phyloP scores from a whole-genome alignment of 2,329 filamentous ascomycete species.

The Stenocarpella maydis region DNA sequence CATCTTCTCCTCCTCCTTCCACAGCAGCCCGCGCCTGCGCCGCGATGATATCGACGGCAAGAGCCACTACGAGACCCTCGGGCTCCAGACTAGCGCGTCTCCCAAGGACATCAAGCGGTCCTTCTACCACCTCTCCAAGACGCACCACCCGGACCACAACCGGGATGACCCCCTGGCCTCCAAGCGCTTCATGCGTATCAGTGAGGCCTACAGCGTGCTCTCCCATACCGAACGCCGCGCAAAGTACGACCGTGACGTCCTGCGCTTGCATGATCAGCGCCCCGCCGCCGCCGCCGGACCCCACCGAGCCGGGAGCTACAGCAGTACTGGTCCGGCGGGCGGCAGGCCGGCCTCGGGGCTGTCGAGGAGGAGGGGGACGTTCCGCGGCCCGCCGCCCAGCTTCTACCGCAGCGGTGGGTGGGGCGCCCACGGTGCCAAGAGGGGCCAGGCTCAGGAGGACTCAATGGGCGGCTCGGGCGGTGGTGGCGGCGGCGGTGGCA shows the following conservation, averaged over 20 bases:
- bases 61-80: conserved; percentile 85
- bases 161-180: conserved; percentile 75
- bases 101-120: conserved; percentile 52
- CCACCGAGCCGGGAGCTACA: conserved; percentile 51
- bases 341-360: conserved; percentile 83
- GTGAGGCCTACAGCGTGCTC: conserved; percentile 83
- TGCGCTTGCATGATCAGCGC: conserved; percentile 49
- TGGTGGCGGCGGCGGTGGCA: not conserved
- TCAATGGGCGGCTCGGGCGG: conserved; percentile 42
- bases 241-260: conserved; percentile 79
- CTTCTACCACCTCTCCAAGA: conserved; percentile 92
- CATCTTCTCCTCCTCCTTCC: conserved; percentile 38
- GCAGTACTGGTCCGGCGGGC: conserved; percentile 70
- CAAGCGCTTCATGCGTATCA: conserved; percentile 81
- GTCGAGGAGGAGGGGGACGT: conserved; percentile 76
- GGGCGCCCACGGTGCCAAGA: conserved; percentile 69
- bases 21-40: conserved; percentile 42
- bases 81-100: conserved; percentile 74
- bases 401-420: conserved; percentile 88
- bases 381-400: conserved; percentile 85
- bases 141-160: conserved; percentile 93
- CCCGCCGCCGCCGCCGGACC: conserved; percentile 40
- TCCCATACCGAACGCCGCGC: conserved; percentile 76
- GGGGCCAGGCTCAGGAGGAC: conserved; percentile 60
- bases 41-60: conserved; percentile 45